Percentiles rank a stretch among this genome's conserved stretches.
Conservation (phyloP, 176 grass and related monocot species). For the Aegilops longissima region DNA sequence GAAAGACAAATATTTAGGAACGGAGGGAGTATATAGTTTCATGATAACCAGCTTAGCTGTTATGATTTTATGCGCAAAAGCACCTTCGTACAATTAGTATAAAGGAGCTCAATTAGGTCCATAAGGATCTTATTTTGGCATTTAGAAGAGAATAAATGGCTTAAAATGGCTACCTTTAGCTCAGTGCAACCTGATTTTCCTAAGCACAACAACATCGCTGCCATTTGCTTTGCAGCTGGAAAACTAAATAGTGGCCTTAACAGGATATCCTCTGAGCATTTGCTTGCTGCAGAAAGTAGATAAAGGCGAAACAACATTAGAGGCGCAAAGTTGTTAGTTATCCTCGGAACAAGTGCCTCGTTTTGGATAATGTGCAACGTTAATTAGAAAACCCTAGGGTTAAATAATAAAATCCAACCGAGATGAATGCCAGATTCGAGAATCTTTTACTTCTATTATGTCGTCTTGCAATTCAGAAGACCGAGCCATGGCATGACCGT, state of each 20-base stretch:
- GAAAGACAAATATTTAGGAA: no score
- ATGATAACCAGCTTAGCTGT: conserved; percentile 30
- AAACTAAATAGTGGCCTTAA: background rate
- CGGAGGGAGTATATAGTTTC: no score
- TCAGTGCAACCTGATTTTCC: conserved; percentile 9
- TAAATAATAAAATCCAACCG: conserved; percentile 12
- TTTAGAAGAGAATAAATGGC: conserved; percentile 14
- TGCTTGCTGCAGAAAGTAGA: conserved; percentile 33
- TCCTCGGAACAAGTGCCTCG: conserved; percentile 33
- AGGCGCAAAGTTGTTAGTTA: conserved; percentile 48
- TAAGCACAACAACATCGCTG: background rate
- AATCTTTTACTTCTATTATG: conserved; percentile 64
- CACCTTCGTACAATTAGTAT: conserved; percentile 22
- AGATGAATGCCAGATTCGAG: conserved; percentile 22
- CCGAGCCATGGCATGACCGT: background rate
- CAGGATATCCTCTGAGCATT: conserved; percentile 20
- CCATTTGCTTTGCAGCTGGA: background rate
- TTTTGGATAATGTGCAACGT: conserved; percentile 25
- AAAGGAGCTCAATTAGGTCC: conserved; percentile 17
- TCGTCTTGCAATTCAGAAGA: conserved; percentile 28
- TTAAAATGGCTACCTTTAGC: conserved; percentile 22
- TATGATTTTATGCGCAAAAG: conserved; percentile 49
- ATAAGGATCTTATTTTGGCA: conserved; percentile 26
- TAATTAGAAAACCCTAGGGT: background rate
- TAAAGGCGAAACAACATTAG: conserved; percentile 4